Base-by-base conservation (phyloP, 371 early-diverging fungal species). In the Mortierella polycephala region DNA sequence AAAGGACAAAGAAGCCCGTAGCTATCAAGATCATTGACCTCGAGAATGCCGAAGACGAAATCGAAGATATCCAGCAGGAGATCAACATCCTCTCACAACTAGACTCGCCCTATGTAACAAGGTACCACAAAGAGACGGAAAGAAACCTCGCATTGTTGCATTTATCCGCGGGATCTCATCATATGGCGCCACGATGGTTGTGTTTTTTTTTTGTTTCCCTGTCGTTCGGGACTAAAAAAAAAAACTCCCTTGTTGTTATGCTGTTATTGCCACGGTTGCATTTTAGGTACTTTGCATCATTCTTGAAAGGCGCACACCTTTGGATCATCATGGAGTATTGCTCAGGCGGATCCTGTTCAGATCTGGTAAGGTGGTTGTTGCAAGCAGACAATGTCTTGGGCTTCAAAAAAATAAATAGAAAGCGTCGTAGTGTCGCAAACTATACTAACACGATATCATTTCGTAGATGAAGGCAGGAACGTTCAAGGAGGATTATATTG, bases 41-140 rank as follows among this genome's bases (percentile, higher is more conserved):
- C 37, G 96, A 96, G 80, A 90, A 92, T 70, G 95, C 96, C 37
- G 98, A 98, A 80, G 98, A 98, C 74, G 98, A 99, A 74, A 97
- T 98, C 69, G 98, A 97, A 68, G 99, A 98, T 84, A 97, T 99
- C 75, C 96, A 96, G 75, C 95, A 95, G 80, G 99, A 99, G 77
- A 99, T 98, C 81, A 90, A 89, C 57, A 96, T 99, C 62, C 86
- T 99, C 18, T 94, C 96, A n/a, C 98, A 97, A 74, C 84, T 97
- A 59, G 95, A 97, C 74, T 96, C 96, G 10, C 89, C 88, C 42
- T 92, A 91, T 81, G 94, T 98, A 46, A 97, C 96, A 66, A 94
- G 93, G 92, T 94, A 92, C 46, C 46, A 46, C 46, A 55, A 39
- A 41, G 55, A 49, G 56, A 55, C 21, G 23, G 53, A 20, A 41